These are phyloP conservation scores for Hypoxylon subgilvum DNA, from an alignment of 495 filamentous ascomycete genomes.

Conservation along the genomic window DNA sequence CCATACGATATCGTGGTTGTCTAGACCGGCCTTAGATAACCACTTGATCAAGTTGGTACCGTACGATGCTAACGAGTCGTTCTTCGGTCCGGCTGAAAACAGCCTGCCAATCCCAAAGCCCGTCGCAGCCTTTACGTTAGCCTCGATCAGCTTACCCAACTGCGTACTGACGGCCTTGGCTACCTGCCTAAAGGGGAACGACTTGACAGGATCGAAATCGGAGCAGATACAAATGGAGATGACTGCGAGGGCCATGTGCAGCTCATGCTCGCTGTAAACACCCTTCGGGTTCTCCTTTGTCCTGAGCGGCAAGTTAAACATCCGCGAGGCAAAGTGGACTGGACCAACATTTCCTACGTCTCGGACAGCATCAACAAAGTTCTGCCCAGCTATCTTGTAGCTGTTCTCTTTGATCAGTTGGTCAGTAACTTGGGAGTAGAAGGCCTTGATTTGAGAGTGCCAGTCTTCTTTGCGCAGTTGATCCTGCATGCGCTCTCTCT, in stretches of 20 bases:
- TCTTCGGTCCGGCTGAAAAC: slow-evolving; percentile 48
- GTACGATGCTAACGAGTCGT: slow-evolving; percentile 67
- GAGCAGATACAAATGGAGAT: slow-evolving; percentile 64
- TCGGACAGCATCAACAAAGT: slow-evolving; percentile 77
- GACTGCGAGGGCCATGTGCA: slow-evolving; percentile 75
- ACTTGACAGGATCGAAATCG: slow-evolving; percentile 56
- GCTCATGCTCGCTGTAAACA: slow-evolving; percentile 77
- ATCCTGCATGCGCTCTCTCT: slow-evolving; percentile 61
- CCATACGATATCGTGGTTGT: slow-evolving; percentile 73
- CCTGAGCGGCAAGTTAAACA: slow-evolving; percentile 78
- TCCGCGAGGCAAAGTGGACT: slow-evolving; percentile 71
- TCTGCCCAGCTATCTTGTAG: slow-evolving; percentile 61
- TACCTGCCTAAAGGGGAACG: slow-evolving; percentile 65
- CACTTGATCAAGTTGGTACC: slow-evolving; percentile 73
- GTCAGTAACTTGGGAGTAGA: slow-evolving; percentile 69
- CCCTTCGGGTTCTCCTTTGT: slow-evolving; percentile 70
- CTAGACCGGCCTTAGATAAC: slow-evolving; percentile 68
- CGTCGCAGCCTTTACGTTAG: slow-evolving; percentile 66
- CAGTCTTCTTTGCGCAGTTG: slow-evolving; percentile 65
- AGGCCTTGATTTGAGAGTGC: slow-evolving; percentile 61
- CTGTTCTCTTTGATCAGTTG: slow-evolving; percentile 68
- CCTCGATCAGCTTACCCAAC: slow-evolving; percentile 46
- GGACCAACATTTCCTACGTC: slow-evolving; percentile 78
- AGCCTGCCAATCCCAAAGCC: slow-evolving; percentile 61
- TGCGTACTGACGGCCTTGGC: slow-evolving; percentile 66